phyloP scores from a whole-genome alignment of 1,139 yeast genomes.

The Yamadazyma taylorii region DNA sequence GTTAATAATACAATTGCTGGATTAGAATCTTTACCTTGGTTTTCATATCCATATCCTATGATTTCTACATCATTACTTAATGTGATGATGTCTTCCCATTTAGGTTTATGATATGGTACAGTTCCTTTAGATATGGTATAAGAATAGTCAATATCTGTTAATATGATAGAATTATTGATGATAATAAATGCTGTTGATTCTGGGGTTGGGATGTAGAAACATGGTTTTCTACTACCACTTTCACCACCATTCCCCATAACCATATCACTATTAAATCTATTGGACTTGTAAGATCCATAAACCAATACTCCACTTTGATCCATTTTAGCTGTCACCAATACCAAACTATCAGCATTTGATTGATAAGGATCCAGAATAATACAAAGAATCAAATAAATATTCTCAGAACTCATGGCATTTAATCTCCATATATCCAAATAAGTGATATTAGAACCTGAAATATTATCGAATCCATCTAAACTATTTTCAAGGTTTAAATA shows the following conservation, averaged over 20 bases:
- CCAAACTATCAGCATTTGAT: conserved; percentile 23
- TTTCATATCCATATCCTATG: conserved; percentile 62
- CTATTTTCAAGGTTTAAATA: conserved; percentile 32
- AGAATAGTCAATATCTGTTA: conserved; percentile 57
- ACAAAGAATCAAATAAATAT: conserved; percentile 51
- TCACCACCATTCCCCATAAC: conserved; percentile 15
- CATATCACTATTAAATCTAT: conserved; percentile 24
- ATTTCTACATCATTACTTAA: conserved; percentile 55
- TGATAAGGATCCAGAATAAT: conserved; percentile 25
- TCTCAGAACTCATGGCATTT: conserved; percentile 18
- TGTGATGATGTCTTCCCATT: conserved; percentile 78
- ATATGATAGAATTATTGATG: conserved; percentile 59
- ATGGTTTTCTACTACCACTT: conserved; percentile 40
- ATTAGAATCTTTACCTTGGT: conserved; percentile 25
- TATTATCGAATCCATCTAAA: conserved; percentile 42
- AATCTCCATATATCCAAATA: conserved; percentile 59
- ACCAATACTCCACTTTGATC: conserved; percentile 54
- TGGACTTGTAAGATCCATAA: conserved; percentile 57
- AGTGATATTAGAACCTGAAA: conserved; percentile 29
- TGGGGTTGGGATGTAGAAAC: conserved; percentile 59
- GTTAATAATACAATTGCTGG: conserved; percentile 54
- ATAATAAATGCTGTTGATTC: conserved; percentile 63
- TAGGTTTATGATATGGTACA: conserved; percentile 48
- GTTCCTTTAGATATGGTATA: conserved; percentile 30
- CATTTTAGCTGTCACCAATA: conserved; percentile 58